Evolutionary conservation across 805 yeast genomes (phyloP), one percentile per base, ranked within the genome.

Genomic region (Candida fluviatilis): DNA sequence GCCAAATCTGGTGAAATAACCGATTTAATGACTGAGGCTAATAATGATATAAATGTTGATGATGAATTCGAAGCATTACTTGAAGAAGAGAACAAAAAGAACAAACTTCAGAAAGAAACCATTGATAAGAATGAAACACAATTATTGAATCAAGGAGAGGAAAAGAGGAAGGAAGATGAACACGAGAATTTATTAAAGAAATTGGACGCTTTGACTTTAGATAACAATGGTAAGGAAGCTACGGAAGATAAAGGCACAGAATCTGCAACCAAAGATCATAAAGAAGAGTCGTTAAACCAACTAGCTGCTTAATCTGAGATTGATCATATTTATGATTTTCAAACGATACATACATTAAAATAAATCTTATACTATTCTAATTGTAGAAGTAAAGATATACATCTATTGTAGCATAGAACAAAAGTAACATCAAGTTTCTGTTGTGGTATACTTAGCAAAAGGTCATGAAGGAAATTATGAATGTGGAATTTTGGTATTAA

Each of bases 41-140:
- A 29, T 6, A 50, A 42, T 8, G 64, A 62, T 17, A 54, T 42
- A 5, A 66, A 58, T 4, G 32, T 64, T 4, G 69, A 61, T 13
- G 51, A 52, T 12, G 70, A 66, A 44, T 49, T 55, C 15, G 51
- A 51, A 17, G 29, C 42, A 25, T 41, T 61, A 36, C 49, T 51
- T 13, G 38, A 36, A 29, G 57, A 57, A 40, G 44, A 45, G 11
- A 42, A 47, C 32, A 36, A 40, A 13, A 48, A 52, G 16, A 38
- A 28, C n/a, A 31, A 41, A 31, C 31, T 28, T 15, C 29, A 17
- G 33, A 37, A 34, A 25, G 33, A 2, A 36, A 35, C 17, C 18
- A 38, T 21, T 8, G 19, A 12, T 4, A 32, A 39, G 24, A 19
- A 15, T 7, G 30, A 31, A 19, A 16, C 18, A 10, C 29, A 31